Conservation (phyloP, 2,329 filamentous ascomycete genomes). For the Niveomyces coronatus region DNA sequence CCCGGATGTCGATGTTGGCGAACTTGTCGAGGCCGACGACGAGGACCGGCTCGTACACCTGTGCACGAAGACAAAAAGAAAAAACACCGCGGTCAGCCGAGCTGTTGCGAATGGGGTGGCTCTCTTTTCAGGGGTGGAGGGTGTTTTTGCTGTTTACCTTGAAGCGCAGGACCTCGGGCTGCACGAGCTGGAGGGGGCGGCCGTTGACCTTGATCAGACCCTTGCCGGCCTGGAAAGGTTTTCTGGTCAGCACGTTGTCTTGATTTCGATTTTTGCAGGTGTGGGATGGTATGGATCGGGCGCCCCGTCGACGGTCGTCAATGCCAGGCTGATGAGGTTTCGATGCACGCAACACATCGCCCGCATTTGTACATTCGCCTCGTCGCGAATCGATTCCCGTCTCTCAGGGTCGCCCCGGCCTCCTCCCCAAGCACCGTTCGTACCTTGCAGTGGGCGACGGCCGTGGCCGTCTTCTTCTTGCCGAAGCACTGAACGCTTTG, state of each 20-base stretch:
- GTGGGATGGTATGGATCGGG: no score
- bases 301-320: no score
- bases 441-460: conserved; percentile 90
- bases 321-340: no score
- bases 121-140: conserved; percentile 9
- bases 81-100: no score
- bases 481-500: conserved; percentile 96
- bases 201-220: conserved; percentile 99
- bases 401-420: no score
- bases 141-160: conserved; percentile 50
- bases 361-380: no score
- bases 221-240: conserved; percentile 27
- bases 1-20: conserved; percentile 91
- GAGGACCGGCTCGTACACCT: conserved; percentile 98
- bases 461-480: conserved; percentile 90
- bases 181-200: conserved; percentile 84
- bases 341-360: no score
- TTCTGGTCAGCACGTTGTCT: conserved; percentile 19
- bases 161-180: conserved; percentile 96
- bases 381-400: no score
- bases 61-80: conserved; percentile 11
- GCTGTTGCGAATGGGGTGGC: conserved; percentile 9
- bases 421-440: conserved; percentile 26
- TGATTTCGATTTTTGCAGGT: neutral
- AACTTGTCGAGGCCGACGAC: conserved; percentile 97